These are phyloP conservation scores for Geranium rotundifolium DNA, from an alignment of 345 rosid genomes.

Conservation along the genomic window DNA sequence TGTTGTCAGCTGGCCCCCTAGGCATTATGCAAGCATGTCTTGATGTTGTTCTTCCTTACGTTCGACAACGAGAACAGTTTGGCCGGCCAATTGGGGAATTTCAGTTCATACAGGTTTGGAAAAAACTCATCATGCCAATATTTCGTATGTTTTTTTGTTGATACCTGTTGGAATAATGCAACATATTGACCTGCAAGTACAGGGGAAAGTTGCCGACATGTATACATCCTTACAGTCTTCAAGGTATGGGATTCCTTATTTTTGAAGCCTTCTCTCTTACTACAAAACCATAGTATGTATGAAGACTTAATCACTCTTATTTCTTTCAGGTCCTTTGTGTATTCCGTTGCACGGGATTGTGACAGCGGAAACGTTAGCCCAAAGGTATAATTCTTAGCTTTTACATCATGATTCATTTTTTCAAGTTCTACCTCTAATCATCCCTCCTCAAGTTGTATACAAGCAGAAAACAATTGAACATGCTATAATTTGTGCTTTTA, in stretches of 20 bases:
- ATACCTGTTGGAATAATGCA: slow-evolving; percentile 1
- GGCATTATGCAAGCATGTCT: slow-evolving; percentile 98
- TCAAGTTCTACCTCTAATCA: not conserved
- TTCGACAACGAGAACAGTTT: slow-evolving; percentile 73
- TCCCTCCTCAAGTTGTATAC: not conserved
- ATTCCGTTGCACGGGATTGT: slow-evolving; percentile 80
- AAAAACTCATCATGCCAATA: not conserved
- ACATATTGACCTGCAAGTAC: slow-evolving; percentile 18
- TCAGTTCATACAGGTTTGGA: slow-evolving; percentile 79
- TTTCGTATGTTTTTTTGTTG: not conserved
- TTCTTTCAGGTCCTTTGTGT: slow-evolving; percentile 61
- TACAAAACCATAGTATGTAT: not conserved
- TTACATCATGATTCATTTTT: not conserved
- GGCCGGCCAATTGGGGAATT: slow-evolving; percentile 86
- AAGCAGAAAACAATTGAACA: not conserved
- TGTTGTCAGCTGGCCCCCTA: slow-evolving; percentile 83
- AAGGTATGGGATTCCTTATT: slow-evolving; percentile 24
- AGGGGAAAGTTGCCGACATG: slow-evolving; percentile 96
- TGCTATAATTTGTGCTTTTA: slow-evolving; percentile 1
- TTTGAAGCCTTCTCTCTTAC: not conserved
- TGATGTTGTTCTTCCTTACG: slow-evolving; percentile 84
- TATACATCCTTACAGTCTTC: slow-evolving; percentile 86
- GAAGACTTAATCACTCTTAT: slow-evolving; percentile 3
- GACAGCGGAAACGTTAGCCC: slow-evolving; percentile 66
- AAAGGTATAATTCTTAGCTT: slow-evolving; percentile 35